Evolutionary conservation across 108 stramenopile species (phyloP), one percentile per base, ranked within the genome.

Genomic region (Cylindrotheca fusiformis): DNA sequence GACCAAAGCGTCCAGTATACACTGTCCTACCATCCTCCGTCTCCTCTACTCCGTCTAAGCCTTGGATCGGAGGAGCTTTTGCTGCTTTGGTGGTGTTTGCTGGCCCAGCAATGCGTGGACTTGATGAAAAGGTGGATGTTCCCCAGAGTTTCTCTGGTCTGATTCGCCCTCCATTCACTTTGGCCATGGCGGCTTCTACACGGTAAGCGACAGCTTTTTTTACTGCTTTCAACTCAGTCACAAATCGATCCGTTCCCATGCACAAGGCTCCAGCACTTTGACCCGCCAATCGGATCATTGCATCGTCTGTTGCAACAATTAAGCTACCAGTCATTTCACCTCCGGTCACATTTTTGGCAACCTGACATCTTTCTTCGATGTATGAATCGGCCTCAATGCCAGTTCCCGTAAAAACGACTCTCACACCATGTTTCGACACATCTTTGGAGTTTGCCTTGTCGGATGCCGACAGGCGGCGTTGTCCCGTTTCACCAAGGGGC

Each of bases 271-370:
- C 93, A 6, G 86, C 85, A 47, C 63, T 83, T 20, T 77, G 64
- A 2, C 71, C 89, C 8, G 81, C 93, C 55, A 82, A 41, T 46
- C 80, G 75, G 53, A 94, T 91, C 86, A 88, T 84, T 60, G 76
- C 62, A 76, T 94, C 89, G 66, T 91, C 86, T 21, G 83, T 85
- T 1, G 80, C 88, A 0, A 87, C 84, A 66, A 94, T 88, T 21
- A 94, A 70, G 0, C 71, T 76, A 26, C 88, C 85, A 14, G 85
- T 84, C 28, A 71, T 47, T 26, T 78, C 58, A 18, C 93, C 86
- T 12, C 79, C 30, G 0, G 88, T 94, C 10, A 90, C 66, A 41
- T 79, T 67, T 52, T 89, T 86, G 41, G 93, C 93, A 18, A 81
- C 75, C 19, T 69, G 53, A 60, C 87, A 88, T 33, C 85, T 70